Evolutionary conservation across 495 filamentous ascomycete species (phyloP), one percentile per base, ranked within the genome.

Genomic region (Cryomyces antarcticus): DNA sequence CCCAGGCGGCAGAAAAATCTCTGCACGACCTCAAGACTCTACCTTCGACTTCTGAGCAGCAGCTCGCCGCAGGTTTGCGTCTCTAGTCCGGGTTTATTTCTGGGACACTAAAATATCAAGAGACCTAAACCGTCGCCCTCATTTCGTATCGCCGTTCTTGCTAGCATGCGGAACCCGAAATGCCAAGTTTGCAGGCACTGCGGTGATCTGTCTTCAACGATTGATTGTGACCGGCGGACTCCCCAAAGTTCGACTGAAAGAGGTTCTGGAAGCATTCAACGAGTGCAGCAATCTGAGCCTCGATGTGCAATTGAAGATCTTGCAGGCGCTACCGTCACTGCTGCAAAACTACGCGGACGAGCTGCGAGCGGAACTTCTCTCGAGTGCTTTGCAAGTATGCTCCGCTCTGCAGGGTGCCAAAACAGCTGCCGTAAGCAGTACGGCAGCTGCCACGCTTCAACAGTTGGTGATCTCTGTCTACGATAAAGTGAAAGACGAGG

Each of bases 261-360:
- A 92, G 50, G 81, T 93, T 28, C 66, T 97, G 9, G 78, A 86
- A 41, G 86, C 85, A 1, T 66, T 97, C 47, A 76, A 77, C 52
- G 85, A 95, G 53, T 84, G 80, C 41, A 78, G 80, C 10, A 66
- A 62, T 46, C 47, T 80, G 45, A 70, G 77, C 30, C 71, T 92
- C 39, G 92, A 97, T 57, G 78, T 95, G 3, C 89, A 97, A 52
- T 71, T 97, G 41, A 97, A 95, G 61, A 92, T 96, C 29, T 65
- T 97, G 12, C 89, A 97, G 56, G 82, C 86, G 0, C 63, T 97
- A 30, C 89, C 92, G n/a, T 80, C 85, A 1, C 55, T 97, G 33
- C 62, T 95, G 6, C 86, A 95, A 49, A 89, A 89, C 56, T 96
- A 95, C 62, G 76, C 82, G 0, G 70, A 71, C 44, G 79, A 87